Base-by-base conservation (phyloP, 2,329 filamentous ascomycete species). In the Aspergillus sp. region DNA sequence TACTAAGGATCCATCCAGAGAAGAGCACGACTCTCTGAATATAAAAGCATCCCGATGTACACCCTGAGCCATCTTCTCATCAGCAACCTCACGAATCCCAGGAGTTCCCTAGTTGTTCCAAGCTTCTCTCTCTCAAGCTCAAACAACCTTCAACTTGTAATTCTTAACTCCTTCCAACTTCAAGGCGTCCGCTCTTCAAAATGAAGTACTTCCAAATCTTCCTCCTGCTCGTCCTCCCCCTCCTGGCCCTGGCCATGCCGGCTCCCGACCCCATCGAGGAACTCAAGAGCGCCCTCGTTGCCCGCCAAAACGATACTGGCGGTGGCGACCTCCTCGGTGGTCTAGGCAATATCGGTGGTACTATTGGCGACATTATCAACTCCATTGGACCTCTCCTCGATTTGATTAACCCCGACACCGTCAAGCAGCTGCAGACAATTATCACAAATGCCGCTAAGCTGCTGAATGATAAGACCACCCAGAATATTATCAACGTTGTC, bases 41-140 rank as follows among this genome's bases (percentile, higher is more conserved):
- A 52, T 41, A 43, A 52, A 52, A 52, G 49, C 49, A 25, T 12
- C n/a, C 21, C 9, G 48, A 51, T 25, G 48, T 25, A 31, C 48
- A 15, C 48, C 15, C 15, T 41, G 23, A 33, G 21, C 19, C 11
- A 31, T 41, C 21, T 17, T 17, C 27, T n/a, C 35, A 52, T 41
- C 49, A 43, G 39, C 37, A 52, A 41, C 49, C 49, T 52, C 49
- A 23, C 33, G 23, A 52, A 52, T 33, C 23, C 33, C 49, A 52
- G 19, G 43, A 41, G 39, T 52, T 25, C 49, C 23, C 23, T 39
- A 43, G 37, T 37, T 43, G 43, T 11, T 19, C 49, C 49, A 33
- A 52, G 37, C 49, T 43, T 37, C 23, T 27, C 27, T 44, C 39
- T 17, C 43, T 21, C 17, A 44, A 31, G 25, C 37, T 14, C 33